Evolutionary conservation across 1,284 basidiomycete species (phyloP).

Genomic region (Golubevia pallescens): DNA sequence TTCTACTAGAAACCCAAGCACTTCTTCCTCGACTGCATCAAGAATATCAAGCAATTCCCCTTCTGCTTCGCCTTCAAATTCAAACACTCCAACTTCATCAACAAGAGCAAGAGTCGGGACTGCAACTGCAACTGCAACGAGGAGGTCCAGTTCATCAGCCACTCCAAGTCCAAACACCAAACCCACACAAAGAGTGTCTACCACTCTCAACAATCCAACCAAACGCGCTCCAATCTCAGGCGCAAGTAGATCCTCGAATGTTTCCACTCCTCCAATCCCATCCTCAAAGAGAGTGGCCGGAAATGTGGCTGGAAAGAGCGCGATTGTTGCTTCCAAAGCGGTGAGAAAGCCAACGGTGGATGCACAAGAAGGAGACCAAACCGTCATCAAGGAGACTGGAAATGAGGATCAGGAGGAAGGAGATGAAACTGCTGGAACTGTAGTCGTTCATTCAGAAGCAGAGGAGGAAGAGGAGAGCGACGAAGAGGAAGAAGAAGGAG

Average conservation of each 20-base stretch:
- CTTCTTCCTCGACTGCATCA: not conserved
- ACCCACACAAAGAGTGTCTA: too few species aligned
- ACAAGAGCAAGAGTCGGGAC: not conserved
- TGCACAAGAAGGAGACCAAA: constrained; percentile 13
- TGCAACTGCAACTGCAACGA: not conserved
- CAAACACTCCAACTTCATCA: not conserved
- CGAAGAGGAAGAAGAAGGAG: constrained; percentile 8
- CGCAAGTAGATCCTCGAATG: not conserved
- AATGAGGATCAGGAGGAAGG: constrained; percentile 8
- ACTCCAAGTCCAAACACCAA: not conserved
- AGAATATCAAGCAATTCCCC: not conserved
- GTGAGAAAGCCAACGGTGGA: constrained; percentile 4
- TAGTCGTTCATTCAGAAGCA: constrained; percentile 5
- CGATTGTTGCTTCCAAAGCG: constrained; percentile 4
- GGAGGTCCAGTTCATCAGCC: not conserved
- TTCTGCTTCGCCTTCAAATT: not conserved
- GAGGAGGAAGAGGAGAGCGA: constrained; percentile 10
- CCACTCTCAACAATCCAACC: not conserved
- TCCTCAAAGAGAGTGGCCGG: constrained; percentile 1
- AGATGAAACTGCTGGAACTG: constrained; percentile 3
- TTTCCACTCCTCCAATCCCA: not conserved
- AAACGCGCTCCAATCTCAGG: not conserved
- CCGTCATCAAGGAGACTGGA: constrained; percentile 7
- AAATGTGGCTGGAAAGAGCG: not conserved
- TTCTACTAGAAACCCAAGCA: not conserved